Conservation (phyloP, 345 rosid genomes). For the Gossypium bickii region DNA sequence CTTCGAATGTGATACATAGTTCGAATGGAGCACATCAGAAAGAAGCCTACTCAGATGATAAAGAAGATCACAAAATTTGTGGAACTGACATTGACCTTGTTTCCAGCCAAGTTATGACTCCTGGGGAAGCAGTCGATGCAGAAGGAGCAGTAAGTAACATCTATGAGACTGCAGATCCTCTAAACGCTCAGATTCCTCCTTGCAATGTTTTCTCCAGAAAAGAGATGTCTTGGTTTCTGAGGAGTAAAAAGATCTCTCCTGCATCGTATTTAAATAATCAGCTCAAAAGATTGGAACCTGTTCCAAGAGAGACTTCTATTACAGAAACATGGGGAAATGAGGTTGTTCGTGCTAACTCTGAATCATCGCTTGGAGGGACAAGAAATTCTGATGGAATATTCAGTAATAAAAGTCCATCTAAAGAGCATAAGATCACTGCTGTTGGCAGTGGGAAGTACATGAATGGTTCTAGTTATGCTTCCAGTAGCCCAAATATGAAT, state of each 20-base stretch:
- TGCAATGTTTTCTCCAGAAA: conserved; percentile 67
- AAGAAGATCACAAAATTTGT: conserved; percentile 23
- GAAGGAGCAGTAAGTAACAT: conserved; percentile 30
- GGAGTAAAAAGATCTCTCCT: conserved; percentile 50
- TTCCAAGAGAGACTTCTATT: conserved; percentile 30
- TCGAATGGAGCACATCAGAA: conserved; percentile 32
- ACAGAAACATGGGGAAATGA: conserved; percentile 21
- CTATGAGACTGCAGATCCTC: conserved; percentile 52
- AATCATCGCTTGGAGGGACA: conserved; percentile 26
- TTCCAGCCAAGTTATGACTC: conserved; percentile 28
- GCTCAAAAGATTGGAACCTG: conserved; percentile 37
- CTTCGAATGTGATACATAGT: conserved; percentile 26
- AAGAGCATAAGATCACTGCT: conserved; percentile 29
- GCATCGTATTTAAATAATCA: conserved; percentile 42
- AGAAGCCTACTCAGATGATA: conserved; percentile 21
- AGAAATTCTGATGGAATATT: conserved; percentile 35
- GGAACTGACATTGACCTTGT: conserved; percentile 23
- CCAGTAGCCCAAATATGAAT: conserved; percentile 26
- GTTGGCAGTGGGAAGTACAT: conserved; percentile 27
- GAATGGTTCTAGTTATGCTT: conserved; percentile 33
- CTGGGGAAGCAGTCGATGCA: conserved; percentile 27
- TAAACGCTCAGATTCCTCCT: conserved; percentile 82
- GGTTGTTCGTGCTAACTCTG: conserved; percentile 21
- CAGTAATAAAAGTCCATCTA: conserved; percentile 17
- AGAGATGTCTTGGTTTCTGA: conserved; percentile 76